phyloP scores from a whole-genome alignment of 2,329 filamentous ascomycete species.

The Ceratocystiopsis brevicomis region DNA sequence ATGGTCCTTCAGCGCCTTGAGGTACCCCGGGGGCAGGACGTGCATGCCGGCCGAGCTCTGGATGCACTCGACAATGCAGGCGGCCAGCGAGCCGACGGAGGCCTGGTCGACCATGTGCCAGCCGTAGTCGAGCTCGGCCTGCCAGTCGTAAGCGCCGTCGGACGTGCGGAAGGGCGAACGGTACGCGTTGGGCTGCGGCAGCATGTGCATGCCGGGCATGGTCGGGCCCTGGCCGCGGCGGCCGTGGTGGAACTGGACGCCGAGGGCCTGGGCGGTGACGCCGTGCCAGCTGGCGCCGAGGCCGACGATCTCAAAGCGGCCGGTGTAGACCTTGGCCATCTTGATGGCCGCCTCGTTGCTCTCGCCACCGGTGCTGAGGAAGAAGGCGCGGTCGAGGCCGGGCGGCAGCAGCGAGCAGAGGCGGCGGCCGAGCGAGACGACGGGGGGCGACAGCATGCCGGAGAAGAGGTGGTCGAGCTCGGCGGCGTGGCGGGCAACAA shows the following conservation, averaged over 20 bases:
- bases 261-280: slow-evolving; percentile 31
- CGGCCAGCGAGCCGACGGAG: slow-evolving; percentile 39
- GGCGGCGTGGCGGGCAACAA: slow-evolving; percentile 25
- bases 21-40: slow-evolving; percentile 34
- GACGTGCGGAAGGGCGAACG: slow-evolving; percentile 39
- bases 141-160: slow-evolving; percentile 46
- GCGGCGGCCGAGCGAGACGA: slow-evolving; percentile 31
- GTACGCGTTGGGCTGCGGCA: slow-evolving; percentile 42
- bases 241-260: slow-evolving; percentile 34
- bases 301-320: slow-evolving; percentile 44
- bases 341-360: slow-evolving; percentile 15
- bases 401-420: slow-evolving; percentile 26
- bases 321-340: slow-evolving; percentile 42
- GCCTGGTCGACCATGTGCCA: slow-evolving; percentile 41
- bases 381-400: slow-evolving; percentile 33
- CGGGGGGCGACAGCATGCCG: slow-evolving; percentile 36
- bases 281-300: slow-evolving; percentile 42
- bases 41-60: slow-evolving; percentile 37
- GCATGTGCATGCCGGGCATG: slow-evolving; percentile 36
- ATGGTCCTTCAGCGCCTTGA: slow-evolving; percentile 29
- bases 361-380: slow-evolving; percentile 20
- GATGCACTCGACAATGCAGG: slow-evolving; percentile 43
- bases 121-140: slow-evolving; percentile 42
- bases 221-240: slow-evolving; percentile 24
- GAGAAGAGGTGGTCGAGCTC: slow-evolving; percentile 37